Conservation (phyloP, 345 rosid species). For the Eucalyptus sideroxylon region DNA sequence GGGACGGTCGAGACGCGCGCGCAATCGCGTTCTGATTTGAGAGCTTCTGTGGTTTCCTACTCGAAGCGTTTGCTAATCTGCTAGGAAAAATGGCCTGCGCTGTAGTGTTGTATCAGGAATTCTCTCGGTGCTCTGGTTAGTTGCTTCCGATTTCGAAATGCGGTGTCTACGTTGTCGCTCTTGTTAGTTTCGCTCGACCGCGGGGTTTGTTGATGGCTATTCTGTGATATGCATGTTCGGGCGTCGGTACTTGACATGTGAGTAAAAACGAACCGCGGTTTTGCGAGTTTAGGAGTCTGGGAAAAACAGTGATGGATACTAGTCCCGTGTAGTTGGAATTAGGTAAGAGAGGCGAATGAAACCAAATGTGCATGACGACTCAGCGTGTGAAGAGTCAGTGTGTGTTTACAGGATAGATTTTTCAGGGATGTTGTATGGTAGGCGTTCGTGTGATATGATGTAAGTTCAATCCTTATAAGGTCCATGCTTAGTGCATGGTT, state of each 20-base stretch:
- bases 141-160: background rate
- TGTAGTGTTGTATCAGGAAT: background rate
- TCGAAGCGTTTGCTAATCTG: background rate
- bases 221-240: background rate
- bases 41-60: background rate
- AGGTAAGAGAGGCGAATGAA: background rate
- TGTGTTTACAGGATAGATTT: background rate
- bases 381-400: background rate
- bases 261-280: background rate
- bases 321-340: background rate
- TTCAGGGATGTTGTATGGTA: background rate
- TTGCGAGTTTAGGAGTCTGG: background rate
- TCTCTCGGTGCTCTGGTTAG: background rate
- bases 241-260: background rate
- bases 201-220: background rate
- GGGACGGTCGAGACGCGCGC: background rate
- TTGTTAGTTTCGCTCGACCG: background rate
- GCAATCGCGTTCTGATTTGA: background rate
- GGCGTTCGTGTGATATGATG: background rate
- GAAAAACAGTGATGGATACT: background rate
- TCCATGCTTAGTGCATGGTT: background rate
- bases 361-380: background rate
- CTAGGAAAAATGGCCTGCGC: background rate
- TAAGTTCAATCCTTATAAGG: background rate
- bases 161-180: background rate